These are phyloP conservation scores for Ulota crispa DNA, from an alignment of 225 moss, liverwort and hornwort genomes.

Conservation along the genomic window DNA sequence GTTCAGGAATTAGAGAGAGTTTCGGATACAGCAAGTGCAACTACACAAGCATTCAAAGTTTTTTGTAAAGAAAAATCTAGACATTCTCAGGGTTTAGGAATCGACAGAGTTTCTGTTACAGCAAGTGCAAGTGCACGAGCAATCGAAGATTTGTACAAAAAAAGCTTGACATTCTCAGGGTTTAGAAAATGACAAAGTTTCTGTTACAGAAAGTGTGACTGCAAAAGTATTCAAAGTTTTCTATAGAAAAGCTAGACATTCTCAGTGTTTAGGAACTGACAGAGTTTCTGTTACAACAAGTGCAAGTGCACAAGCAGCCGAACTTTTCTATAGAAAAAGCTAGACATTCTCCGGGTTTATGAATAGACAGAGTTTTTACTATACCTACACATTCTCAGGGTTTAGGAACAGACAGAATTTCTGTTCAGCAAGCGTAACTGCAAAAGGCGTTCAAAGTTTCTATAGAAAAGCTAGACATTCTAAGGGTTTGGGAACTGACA, in stretches of 20 bases:
- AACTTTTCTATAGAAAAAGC: neutral
- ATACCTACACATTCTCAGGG: too few relatives aligned
- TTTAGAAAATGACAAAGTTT: too few relatives aligned
- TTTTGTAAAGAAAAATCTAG: neutral
- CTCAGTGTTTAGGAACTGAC: neutral
- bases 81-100: too few relatives aligned
- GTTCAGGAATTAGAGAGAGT: too few relatives aligned
- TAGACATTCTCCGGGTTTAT: neutral
- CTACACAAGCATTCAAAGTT: neutral
- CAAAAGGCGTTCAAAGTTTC: neutral
- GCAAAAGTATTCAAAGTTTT: neutral
- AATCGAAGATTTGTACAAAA: neutral
- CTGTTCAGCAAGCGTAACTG: too few relatives aligned
- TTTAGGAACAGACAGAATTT: neutral
- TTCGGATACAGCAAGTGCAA: neutral
- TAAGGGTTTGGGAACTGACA: too few relatives aligned
- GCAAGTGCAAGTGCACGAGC: neutral
- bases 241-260: neutral
- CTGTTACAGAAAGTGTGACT: too few relatives aligned
- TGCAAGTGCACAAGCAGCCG: too few relatives aligned
- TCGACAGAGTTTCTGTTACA: neutral
- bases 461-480: neutral
- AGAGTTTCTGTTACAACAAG: too few relatives aligned
- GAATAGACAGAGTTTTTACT: too few relatives aligned
- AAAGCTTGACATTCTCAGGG: neutral